Evolutionary conservation across 163 green algal genomes (phyloP).

Genomic region (Coccomyxa subellipsoidea): DNA sequence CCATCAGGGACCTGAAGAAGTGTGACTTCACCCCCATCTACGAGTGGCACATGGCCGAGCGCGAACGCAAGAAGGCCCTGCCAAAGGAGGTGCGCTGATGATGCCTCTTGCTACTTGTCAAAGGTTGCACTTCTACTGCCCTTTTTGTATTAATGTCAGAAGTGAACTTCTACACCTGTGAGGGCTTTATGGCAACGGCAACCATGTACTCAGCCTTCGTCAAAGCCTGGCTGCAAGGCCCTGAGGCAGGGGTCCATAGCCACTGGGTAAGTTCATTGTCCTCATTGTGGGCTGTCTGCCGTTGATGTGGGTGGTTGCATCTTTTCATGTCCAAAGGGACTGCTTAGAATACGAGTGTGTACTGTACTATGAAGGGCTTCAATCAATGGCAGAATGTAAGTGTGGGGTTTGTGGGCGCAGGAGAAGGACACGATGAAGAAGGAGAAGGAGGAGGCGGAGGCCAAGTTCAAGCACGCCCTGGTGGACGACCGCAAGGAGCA

Average conservation of each 20-base stretch:
- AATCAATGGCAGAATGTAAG: no score
- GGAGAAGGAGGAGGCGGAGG: slow-evolving; percentile 77
- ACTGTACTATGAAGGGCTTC: no score
- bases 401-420: slow-evolving; percentile 46
- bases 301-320: no score
- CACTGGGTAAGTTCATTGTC: no score
- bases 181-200: no score
- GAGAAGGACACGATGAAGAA: slow-evolving; percentile 86
- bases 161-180: no score
- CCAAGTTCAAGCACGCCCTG: slow-evolving; percentile 84
- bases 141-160: not conserved
- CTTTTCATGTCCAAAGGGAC: no score
- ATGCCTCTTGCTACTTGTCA: not conserved
- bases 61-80: slow-evolving; percentile 87
- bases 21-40: slow-evolving; percentile 97
- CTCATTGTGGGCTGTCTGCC: no score
- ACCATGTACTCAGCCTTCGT: no score
- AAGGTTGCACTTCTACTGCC: not conserved
- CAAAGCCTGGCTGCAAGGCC: no score
- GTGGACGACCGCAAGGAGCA: slow-evolving; percentile 86
- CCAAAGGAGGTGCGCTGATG: slow-evolving; percentile 75
- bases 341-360: no score
- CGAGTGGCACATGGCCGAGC: slow-evolving; percentile 79
- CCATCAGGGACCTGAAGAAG: slow-evolving; percentile 71
- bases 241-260: no score